Conservation (phyloP, 1,284 basidiomycete species). For the Rhodotorula sp. region DNA sequence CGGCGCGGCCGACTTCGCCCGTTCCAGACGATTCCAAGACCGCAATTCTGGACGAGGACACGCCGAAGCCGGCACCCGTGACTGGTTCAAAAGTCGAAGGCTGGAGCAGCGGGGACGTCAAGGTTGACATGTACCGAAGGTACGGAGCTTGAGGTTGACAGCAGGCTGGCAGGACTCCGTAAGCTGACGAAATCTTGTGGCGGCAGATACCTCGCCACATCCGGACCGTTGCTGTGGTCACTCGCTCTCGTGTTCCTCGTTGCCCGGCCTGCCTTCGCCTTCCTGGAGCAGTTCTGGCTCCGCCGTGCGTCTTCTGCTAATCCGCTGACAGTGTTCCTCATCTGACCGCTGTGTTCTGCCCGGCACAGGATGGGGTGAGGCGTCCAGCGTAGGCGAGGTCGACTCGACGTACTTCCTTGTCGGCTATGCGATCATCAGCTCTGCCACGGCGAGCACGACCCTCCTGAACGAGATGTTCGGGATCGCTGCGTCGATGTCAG, state of each 20-base stretch:
- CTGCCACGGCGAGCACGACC: constrained; percentile 16
- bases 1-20: neutral
- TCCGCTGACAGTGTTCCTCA: too few relatives aligned
- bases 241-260: constrained; percentile 19
- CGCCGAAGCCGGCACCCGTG: neutral
- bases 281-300: constrained; percentile 33
- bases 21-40: neutral
- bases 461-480: constrained; percentile 38
- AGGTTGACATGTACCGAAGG: constrained; percentile 25
- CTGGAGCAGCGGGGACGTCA: constrained; percentile 32
- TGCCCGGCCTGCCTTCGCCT: constrained; percentile 20
- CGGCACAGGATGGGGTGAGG: constrained; percentile 31
- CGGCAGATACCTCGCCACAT: constrained; percentile 32
- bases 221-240: constrained; percentile 24
- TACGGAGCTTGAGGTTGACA: neutral
- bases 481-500: constrained; percentile 30
- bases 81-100: constrained; percentile 14
- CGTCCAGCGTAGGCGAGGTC: constrained; percentile 6
- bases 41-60: neutral
- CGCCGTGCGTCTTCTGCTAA: constrained; percentile 2
- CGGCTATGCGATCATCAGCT: constrained; percentile 28
- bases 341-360: neutral
- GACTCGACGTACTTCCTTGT: constrained; percentile 15
- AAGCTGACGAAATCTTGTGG: too few relatives aligned
- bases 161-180: too few relatives aligned